Base-by-base conservation (phyloP, 2,329 filamentous ascomycete genomes). In the Botrytis hyacinthi region DNA sequence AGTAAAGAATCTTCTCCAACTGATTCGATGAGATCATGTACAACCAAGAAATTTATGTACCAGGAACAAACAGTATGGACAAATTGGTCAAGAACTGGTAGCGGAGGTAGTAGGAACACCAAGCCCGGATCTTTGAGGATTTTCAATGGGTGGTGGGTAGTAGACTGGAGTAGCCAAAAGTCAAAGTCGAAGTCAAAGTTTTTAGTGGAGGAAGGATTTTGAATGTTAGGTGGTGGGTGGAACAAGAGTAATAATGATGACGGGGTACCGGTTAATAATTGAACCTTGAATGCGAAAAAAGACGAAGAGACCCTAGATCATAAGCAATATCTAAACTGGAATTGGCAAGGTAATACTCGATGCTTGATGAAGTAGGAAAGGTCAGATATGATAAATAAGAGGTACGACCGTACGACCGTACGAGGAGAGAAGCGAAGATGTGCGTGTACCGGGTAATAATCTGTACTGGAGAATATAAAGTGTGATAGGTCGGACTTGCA, bases 131-230 rank as follows among this genome's bases (percentile, higher is more conserved):
- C 22, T 40, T 3, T 63, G 61, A 29, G 61, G 37, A 42, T 63
- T 63, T 42, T 42, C 61, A 44, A 40, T 22, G 61, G 37, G 4
- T 42, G 61, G 26, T 29, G 61, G 26, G 37, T 42, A 37, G 37
- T 42, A 12, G 29, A 61, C 32, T 61, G 59, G 59, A 26, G 37
- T 63, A 42, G 60, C 16, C 2, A 14, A 37, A 37, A 61, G 37
- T n/a, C 37, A 42, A n/a, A 63, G 32, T 32, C 32, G 18, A 35
- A n/a, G 60, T 42, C 35, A 42, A 42, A 62, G 14, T 16, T 42
- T 42, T 42, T 26, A 42, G 60, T 62, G 60, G 37, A 62, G 60
- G 61, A 63, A 44, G n/a, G 61, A 63, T 44, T 44, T 63, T 42
- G 61, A 26, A 57, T 18, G 26, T 12, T n/a, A 14, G 22, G 20